Evolutionary conservation across 257 asterid genomes (phyloP).

Genomic region (Plantago ovata): DNA sequence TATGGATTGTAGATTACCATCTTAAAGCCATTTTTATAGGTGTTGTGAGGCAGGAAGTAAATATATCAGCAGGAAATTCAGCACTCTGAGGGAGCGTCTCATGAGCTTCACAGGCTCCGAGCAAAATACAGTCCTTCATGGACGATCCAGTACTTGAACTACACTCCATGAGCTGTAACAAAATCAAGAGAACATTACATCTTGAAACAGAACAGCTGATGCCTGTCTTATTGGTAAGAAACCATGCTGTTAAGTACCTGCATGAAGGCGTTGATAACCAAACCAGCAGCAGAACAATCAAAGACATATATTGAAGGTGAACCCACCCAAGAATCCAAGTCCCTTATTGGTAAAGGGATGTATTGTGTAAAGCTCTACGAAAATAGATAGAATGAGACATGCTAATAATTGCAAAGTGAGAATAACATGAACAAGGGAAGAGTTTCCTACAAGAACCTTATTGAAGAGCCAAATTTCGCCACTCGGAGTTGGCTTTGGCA

Average conservation of each 20-base stretch:
- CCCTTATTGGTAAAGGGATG: constrained; percentile 85
- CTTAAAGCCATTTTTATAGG: constrained; percentile 96
- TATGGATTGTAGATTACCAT: constrained; percentile 50
- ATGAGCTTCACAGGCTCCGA: constrained; percentile 86
- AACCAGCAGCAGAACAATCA: constrained; percentile 99
- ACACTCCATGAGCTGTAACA: constrained; percentile 72
- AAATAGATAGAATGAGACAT: constrained; percentile 29
- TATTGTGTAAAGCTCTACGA: constrained; percentile 91
- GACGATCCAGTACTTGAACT: constrained; percentile 54
- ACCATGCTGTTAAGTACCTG: constrained; percentile 41
- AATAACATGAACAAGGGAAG: constrained; percentile 14
- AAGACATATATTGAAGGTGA: constrained; percentile 96
- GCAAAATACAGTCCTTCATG: constrained; percentile 69
- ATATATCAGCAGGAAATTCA: constrained; percentile 95
- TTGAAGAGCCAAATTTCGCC: constrained; percentile 99
- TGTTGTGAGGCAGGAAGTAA: constrained; percentile 95
- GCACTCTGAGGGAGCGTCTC: constrained; percentile 98
- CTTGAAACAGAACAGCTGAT: constrained; percentile 7
- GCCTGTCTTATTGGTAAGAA: constrained; percentile 3
- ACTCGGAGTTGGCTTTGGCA: constrained; percentile 93
- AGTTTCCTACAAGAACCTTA: constrained; percentile 46
- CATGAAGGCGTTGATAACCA: constrained; percentile 79
- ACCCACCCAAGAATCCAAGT: constrained; percentile 94
- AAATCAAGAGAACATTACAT: constrained; percentile 14
- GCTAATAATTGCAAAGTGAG: not conserved